phyloP scores from a whole-genome alignment of 805 yeast species.

The Ogataea siamensis region DNA sequence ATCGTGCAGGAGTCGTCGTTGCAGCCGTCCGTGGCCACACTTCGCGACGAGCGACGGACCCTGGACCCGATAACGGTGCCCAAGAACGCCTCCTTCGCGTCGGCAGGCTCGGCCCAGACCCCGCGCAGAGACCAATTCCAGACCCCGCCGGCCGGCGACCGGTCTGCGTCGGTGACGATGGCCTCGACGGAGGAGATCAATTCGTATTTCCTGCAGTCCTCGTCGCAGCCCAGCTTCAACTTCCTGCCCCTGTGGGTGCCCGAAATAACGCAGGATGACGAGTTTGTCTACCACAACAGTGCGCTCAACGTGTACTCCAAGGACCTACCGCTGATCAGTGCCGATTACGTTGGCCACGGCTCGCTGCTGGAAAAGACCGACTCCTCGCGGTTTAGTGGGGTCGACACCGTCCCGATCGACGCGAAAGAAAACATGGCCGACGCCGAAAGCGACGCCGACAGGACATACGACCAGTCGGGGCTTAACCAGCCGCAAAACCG shows the following conservation, averaged over 20 bases:
- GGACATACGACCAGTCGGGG: neutral
- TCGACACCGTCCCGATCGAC: slow-evolving; percentile 23
- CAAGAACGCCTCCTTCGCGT: slow-evolving; percentile 13
- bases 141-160: slow-evolving; percentile 1
- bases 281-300: slow-evolving; percentile 57
- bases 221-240: slow-evolving; percentile 27
- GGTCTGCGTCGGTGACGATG: slow-evolving; percentile 18
- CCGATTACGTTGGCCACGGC: slow-evolving; percentile 36
- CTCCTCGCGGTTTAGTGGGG: slow-evolving; percentile 21
- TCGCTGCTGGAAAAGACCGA: slow-evolving; percentile 34
- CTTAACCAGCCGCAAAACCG: slow-evolving; percentile 2
- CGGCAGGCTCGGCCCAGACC: slow-evolving; percentile 15
- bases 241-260: slow-evolving; percentile 60
- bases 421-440: slow-evolving; percentile 11
- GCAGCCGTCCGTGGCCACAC: slow-evolving; percentile 18
- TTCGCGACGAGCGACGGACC: slow-evolving; percentile 12
- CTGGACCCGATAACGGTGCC: slow-evolving; percentile 6
- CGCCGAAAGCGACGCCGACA: slow-evolving; percentile 10
- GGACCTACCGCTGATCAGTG: slow-evolving; percentile 50
- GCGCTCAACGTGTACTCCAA: slow-evolving; percentile 58
- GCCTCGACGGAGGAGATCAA: slow-evolving; percentile 29
- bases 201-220: slow-evolving; percentile 25
- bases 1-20: slow-evolving; percentile 19
- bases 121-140: slow-evolving; percentile 8
- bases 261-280: slow-evolving; percentile 51